Percentiles rank a stretch among this genome's conserved stretches.
Evolutionary conservation across 192 early-diverging fungal species (phyloP).

Genomic region (Phlyctochytrium planicorne): DNA sequence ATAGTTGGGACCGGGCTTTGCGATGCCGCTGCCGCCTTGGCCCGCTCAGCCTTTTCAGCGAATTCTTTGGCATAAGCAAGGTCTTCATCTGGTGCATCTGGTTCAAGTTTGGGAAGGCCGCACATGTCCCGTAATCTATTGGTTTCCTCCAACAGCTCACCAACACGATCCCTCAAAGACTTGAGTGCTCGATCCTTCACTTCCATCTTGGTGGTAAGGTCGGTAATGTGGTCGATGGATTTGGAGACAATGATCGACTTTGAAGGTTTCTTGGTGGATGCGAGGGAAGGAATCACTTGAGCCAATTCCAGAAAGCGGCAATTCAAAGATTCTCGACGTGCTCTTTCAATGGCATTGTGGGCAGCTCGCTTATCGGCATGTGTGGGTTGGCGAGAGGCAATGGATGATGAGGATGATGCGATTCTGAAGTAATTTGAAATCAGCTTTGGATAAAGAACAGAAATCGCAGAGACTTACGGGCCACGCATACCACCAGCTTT

Average conservation of each 20-base stretch:
- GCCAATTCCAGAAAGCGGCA: slow-evolving; percentile 79
- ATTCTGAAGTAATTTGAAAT: too few species aligned
- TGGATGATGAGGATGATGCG: too few species aligned
- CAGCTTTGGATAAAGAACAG: too few species aligned
- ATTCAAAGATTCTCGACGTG: slow-evolving; percentile 77
- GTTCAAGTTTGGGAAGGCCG: too few species aligned
- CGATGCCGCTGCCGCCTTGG: too few species aligned
- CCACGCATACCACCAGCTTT: too few species aligned
- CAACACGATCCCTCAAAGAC: slow-evolving; percentile 49
- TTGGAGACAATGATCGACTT: slow-evolving; percentile 80
- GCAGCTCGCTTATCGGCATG: slow-evolving; percentile 48
- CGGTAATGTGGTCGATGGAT: slow-evolving; percentile 61
- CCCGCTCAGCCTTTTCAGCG: too few species aligned
- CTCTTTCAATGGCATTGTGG: slow-evolving; percentile 81
- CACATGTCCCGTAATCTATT: slow-evolving; percentile 57
- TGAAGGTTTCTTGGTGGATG: slow-evolving; percentile 71
- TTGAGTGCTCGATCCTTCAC: slow-evolving; percentile 23
- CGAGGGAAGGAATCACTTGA: slow-evolving; percentile 70
- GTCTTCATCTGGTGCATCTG: too few species aligned
- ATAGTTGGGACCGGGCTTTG: too few species aligned
- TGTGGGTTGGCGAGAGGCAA: too few species aligned
- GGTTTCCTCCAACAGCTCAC: slow-evolving; percentile 57
- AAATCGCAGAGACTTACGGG: too few species aligned
- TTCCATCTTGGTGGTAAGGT: slow-evolving; percentile 24
- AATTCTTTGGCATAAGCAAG: too few species aligned